A percentile compares a stretch with the other conserved stretches of the same genome.
phyloP scores from a whole-genome alignment of 1,284 basidiomycete genomes.

The Rhodotorula sp. region DNA sequence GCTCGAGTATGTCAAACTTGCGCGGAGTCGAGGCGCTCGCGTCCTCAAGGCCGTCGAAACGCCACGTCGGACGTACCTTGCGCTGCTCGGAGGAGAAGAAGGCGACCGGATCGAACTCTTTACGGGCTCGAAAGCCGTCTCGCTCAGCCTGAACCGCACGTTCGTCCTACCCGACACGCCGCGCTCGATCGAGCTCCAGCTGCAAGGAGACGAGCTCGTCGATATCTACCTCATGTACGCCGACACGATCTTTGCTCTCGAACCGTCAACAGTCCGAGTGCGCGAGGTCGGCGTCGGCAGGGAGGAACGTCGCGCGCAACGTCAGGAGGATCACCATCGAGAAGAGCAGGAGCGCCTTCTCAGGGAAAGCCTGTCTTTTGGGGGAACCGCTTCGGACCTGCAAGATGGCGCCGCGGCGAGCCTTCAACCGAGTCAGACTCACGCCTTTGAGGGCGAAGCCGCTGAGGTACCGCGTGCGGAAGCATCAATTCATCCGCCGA shows the following conservation, averaged over 20 bases:
- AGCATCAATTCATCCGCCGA: no score
- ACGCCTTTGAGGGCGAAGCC: no score
- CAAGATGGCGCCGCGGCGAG: no score
- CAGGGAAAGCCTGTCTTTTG: no score
- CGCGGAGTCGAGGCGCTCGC: slow-evolving; percentile 79
- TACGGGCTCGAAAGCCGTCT: slow-evolving; percentile 54
- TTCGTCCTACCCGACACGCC: slow-evolving; percentile 86
- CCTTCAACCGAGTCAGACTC: no score
- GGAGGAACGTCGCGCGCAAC: slow-evolving; percentile 73
- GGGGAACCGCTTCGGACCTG: no score
- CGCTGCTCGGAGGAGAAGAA: slow-evolving; percentile 83
- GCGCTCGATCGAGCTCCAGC: slow-evolving; percentile 71
- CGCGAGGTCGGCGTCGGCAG: slow-evolving; percentile 82
- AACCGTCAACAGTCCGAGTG: slow-evolving; percentile 84
- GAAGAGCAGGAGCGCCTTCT: neutral
- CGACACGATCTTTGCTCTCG: slow-evolving; percentile 82
- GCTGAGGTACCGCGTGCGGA: no score
- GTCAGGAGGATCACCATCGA: slow-evolving; percentile 63
- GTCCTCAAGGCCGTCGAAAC: slow-evolving; percentile 81
- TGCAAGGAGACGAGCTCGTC: slow-evolving; percentile 86
- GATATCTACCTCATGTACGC: slow-evolving; percentile 71
- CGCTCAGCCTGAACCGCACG: slow-evolving; percentile 57
- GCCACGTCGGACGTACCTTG: slow-evolving; percentile 77
- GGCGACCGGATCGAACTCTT: slow-evolving; percentile 89
- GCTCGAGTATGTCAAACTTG: slow-evolving; percentile 81